Evolutionary conservation across 768 basidiomycete species (phyloP), one percentile per base, ranked within the genome.

Genomic region (Clitopilus hobsonii): DNA sequence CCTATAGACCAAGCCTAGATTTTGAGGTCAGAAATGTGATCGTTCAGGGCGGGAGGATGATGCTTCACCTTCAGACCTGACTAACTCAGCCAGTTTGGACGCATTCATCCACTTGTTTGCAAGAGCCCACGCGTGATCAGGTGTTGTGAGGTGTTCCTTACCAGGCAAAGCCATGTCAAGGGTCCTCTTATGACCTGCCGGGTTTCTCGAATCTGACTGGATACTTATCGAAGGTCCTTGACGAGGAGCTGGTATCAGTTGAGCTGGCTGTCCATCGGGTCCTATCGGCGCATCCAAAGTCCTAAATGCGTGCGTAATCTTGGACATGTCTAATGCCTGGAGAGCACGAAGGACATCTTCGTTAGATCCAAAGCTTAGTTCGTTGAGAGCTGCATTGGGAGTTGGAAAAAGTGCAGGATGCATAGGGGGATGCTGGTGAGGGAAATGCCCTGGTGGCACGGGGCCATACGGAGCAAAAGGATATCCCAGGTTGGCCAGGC

Each of bases 91-190:
- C 22, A 93, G 69, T 67, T 90, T 88, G 10, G 69, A 71, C 5
- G 88, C 76, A 55, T 79, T 84, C 69, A 91, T 73, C 91, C 91
- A 93, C 64, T 87, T 91, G 49, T 81, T 91, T 1, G 89, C 83
- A 25, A 93, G 78, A 58, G 90, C 65, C 54, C 84, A 72, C 0
- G 86, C 84, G 63, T 90, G 89, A 32, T 81, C 81, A 10, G 77
- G 66, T 59, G 76, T 79, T 5, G 64, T 69, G 38, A 75, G 68
- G 29, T 75, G 73, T 28, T 75, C 76, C 51, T 65, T 54, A 3
- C 69, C 74, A 29, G 71, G 69, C 26, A 74, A 67, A 58, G 66
- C 74, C 73, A 77, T 71, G 56, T 76, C 74, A 38, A 79, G 63
- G 2, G 74, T 71, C 41, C 72, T 70, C 51, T 60, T 72, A 23